These are phyloP conservation scores for Fomitopsis pulvina DNA, from an alignment of 768 basidiomycete genomes.

Conservation along the genomic window DNA sequence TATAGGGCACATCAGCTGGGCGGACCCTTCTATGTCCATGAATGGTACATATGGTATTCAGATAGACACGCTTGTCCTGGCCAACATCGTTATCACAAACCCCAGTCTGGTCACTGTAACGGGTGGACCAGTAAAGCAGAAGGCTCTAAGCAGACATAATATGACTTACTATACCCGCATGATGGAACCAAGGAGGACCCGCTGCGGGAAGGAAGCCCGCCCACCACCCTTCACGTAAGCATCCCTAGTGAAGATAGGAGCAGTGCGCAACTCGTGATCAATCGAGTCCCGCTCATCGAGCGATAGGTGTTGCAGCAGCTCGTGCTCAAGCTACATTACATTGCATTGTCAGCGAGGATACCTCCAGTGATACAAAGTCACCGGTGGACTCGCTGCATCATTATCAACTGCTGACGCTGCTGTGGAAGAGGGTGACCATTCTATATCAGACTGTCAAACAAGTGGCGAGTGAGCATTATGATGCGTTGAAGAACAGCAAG, in stretches of 20 bases:
- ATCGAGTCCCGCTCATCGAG: background rate
- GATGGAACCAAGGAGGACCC: background rate
- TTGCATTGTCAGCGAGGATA: background rate
- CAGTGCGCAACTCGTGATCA: slow-evolving; percentile 1
- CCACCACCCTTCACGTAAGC: background rate
- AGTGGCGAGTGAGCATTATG: no score
- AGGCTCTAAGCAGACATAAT: background rate
- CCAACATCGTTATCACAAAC: background rate
- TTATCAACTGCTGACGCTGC: background rate
- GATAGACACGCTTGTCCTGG: background rate
- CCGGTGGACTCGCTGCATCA: background rate
- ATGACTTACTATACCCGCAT: background rate
- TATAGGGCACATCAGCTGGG: slow-evolving; percentile 16
- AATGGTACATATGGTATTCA: background rate
- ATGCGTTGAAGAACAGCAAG: no score
- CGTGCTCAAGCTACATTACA: background rate
- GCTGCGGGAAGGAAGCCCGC: background rate
- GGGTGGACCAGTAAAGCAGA: background rate
- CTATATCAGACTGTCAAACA: no score
- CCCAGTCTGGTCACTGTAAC: background rate
- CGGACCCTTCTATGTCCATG: background rate
- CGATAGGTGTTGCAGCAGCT: background rate
- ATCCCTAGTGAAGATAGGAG: background rate
- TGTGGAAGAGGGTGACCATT: background rate
- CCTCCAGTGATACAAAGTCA: background rate